Base-by-base conservation (phyloP, 2,329 filamentous ascomycete species). In the Chaetomium sp. region DNA sequence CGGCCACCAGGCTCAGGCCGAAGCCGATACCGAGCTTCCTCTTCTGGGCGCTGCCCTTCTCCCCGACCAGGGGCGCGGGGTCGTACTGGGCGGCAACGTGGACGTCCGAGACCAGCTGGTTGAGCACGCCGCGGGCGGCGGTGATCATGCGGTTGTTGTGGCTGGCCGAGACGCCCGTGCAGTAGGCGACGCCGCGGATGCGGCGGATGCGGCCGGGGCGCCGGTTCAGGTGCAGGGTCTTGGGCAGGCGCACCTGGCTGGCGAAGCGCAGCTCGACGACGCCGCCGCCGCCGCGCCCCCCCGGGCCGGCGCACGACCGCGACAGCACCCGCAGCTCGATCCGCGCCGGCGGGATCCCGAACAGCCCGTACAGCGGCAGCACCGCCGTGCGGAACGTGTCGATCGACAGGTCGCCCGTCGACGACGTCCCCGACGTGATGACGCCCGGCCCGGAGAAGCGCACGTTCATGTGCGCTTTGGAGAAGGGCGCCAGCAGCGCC, bases 61-160 rank as follows among this genome's bases (percentile, higher is more conserved):
- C 78, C 9, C 79, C 76, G 12, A 85, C 78, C 57, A 88, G 72
- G 12, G 86, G 86, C 57, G 87, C 86, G 68, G 86, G 84, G 69
- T 91, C 91, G 69, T 93, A 92, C 68, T 90, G 87, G 5, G 88
- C 88, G 2, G 92, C 96, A 69, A 99, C 88, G 75, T 97, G 95
- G 51, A 96, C 94, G 74, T 99, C 95, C 7, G 90, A 87, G 3
- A 91, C 89, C 63, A 99, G 84, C 4, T 88, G 83, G 75, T 99
- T 99, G 55, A 99, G 82, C 12, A 99, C 84, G 56, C 92, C 92
- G 71, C 94, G 85, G 12, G 93, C 93, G 2, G 90, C 87, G 73
- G 97, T 91, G 73, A 98, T 99, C 91, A 97, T 96, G 69, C 95
- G 85, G 67, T 90, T 91, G 75, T 98, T 99, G 76, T 97, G 97